Evolutionary conservation across 768 basidiomycete species (phyloP).

Genomic region (Leccinellum albellum): DNA sequence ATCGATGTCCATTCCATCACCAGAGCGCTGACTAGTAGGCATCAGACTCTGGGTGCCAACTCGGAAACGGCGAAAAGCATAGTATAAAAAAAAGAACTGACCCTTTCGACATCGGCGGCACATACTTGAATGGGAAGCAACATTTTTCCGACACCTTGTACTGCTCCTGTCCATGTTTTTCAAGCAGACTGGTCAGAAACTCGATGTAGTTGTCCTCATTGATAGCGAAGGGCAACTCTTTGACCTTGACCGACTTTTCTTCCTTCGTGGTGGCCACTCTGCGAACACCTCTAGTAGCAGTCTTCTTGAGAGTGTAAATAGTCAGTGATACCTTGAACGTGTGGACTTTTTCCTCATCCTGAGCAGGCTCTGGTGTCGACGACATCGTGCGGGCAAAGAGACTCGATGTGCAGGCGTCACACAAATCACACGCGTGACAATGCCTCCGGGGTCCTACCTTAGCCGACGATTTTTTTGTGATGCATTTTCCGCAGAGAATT

Average conservation of each 20-base stretch:
- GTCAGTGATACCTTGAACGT: not conserved
- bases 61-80: too few relatives aligned
- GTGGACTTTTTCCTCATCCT: not conserved
- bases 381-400: too few relatives aligned
- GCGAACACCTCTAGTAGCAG: not conserved
- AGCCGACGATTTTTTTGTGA: too few relatives aligned
- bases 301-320: not conserved
- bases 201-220: not conserved
- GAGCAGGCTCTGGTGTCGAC: too few relatives aligned
- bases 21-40: too few relatives aligned
- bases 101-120: not conserved
- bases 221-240: not conserved
- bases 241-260: not conserved
- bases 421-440: too few relatives aligned
- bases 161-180: not conserved
- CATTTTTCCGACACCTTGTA: not conserved
- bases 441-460: too few relatives aligned
- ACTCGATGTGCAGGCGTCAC: too few relatives aligned
- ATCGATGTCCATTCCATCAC: slow-evolving; percentile 9
- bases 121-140: not conserved
- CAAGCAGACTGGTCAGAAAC: too few relatives aligned
- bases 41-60: too few relatives aligned
- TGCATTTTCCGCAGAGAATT: too few relatives aligned
- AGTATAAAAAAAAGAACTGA: too few relatives aligned
- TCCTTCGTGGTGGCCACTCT: not conserved